Conservation (phyloP, 331 rosid genomes). For the Ulmus americana region DNA sequence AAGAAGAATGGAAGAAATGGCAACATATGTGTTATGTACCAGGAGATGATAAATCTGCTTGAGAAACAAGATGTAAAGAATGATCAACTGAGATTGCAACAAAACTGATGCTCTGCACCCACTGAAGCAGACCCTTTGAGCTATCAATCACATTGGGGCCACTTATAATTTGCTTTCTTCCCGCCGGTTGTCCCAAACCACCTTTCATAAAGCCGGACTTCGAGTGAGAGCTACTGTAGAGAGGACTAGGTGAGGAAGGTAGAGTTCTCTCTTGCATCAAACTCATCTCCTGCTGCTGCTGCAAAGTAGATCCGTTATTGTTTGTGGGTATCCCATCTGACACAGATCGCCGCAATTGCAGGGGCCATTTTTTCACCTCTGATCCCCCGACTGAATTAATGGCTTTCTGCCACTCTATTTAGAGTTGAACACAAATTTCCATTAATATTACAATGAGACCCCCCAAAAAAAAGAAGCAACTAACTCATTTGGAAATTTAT, state of each 20-base stretch:
- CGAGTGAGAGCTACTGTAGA: slow-evolving; percentile 81
- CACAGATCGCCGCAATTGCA: slow-evolving; percentile 82
- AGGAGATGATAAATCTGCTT: slow-evolving; percentile 66
- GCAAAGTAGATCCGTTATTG: slow-evolving; percentile 83
- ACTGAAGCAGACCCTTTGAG: slow-evolving; percentile 90
- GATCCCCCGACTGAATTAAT: slow-evolving; percentile 84
- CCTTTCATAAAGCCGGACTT: slow-evolving; percentile 89
- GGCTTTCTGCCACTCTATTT: slow-evolving; percentile 93
- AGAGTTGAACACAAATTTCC: slow-evolving; percentile 1
- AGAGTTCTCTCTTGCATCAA: slow-evolving; percentile 81
- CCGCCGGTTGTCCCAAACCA: slow-evolving; percentile 73
- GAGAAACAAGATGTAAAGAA: slow-evolving; percentile 65
- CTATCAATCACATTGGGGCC: slow-evolving; percentile 67
- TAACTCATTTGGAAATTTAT: no score
- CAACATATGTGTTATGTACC: slow-evolving; percentile 41
- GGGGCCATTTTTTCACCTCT: slow-evolving; percentile 92
- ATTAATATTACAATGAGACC: no score
- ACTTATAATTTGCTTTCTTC: slow-evolving; percentile 81
- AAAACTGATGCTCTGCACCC: slow-evolving; percentile 95
- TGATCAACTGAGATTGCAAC: slow-evolving; percentile 82
- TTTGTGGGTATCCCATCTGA: slow-evolving; percentile 73
- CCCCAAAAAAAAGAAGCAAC: no score
- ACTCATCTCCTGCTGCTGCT: slow-evolving; percentile 81
- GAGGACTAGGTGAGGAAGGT: slow-evolving; percentile 88
- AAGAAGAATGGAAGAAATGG: slow-evolving; percentile 10